These are phyloP conservation scores for Eimeria tenella DNA, from an alignment of 169 alveolate genomes.

Conservation along the genomic window DNA sequence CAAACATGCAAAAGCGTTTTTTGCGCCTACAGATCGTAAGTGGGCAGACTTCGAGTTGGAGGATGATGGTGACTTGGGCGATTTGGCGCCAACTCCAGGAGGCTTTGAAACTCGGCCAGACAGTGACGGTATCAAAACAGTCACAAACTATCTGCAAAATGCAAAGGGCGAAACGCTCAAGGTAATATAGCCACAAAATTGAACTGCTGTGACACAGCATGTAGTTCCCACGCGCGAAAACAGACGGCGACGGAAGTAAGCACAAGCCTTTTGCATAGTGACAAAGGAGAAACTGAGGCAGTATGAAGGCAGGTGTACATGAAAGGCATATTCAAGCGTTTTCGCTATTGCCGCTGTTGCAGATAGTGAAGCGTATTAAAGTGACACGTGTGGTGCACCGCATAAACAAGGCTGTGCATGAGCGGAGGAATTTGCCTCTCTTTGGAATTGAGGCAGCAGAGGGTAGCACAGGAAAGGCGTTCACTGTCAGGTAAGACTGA, in stretches of 20 bases:
- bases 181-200: conserved; percentile 63
- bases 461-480: conserved; percentile 27
- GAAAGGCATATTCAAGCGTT: neutral
- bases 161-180: conserved; percentile 88
- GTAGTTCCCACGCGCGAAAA: too few relatives aligned
- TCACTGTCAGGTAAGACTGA: conserved; percentile 25
- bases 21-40: conserved; percentile 26
- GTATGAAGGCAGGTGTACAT: too few relatives aligned
- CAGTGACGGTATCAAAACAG: conserved; percentile 86
- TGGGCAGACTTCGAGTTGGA: conserved; percentile 77
- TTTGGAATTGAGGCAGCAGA: conserved; percentile 82
- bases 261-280: too few relatives aligned
- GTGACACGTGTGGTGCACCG: conserved; percentile 83
- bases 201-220: too few relatives aligned
- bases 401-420: conserved; percentile 83
- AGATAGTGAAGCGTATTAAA: conserved; percentile 87
- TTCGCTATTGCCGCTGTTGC: conserved; percentile 26
- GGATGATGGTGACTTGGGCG: conserved; percentile 73
- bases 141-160: conserved; percentile 86
- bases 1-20: neutral
- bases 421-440: conserved; percentile 81
- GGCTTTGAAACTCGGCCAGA: conserved; percentile 72
- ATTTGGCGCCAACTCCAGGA: conserved; percentile 44
- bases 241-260: too few relatives aligned
- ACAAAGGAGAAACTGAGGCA: too few relatives aligned